Conservation (phyloP, 768 basidiomycete genomes). For the Flagelloscypha sp. region DNA sequence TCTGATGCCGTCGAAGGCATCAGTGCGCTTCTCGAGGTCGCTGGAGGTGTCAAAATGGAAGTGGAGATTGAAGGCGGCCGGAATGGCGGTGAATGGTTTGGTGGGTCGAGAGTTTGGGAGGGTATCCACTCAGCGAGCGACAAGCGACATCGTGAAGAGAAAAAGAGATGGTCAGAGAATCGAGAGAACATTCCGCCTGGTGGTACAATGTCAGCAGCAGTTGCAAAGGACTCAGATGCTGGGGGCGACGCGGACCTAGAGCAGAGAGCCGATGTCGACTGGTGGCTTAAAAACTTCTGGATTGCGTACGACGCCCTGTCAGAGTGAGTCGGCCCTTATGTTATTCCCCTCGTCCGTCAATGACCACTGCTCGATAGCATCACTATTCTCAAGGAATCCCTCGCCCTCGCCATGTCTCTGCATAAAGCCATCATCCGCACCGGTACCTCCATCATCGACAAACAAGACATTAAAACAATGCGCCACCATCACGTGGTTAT, state of each 20-base stretch:
- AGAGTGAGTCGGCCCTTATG: conserved; percentile 56
- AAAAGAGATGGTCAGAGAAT: too few relatives aligned
- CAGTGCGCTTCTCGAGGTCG: conserved; percentile 81
- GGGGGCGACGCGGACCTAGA: conserved; percentile 25
- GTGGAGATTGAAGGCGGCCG: conserved; percentile 81
- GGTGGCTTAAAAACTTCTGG: conserved; percentile 96
- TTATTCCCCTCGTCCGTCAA: not conserved
- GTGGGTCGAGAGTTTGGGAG: conserved; percentile 74
- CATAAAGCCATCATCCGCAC: conserved; percentile 91
- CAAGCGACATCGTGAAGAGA: conserved; percentile 24
- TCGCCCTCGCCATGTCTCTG: conserved; percentile 82
- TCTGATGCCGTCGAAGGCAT: conserved; percentile 91
- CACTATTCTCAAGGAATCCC: conserved; percentile 59
- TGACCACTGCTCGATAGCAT: conserved; percentile 41
- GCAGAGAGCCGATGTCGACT: conserved; percentile 46
- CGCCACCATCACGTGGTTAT: conserved; percentile 85
- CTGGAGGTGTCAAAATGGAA: conserved; percentile 83
- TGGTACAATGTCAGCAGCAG: conserved; percentile 14
- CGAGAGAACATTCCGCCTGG: conserved; percentile 30
- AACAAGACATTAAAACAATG: conserved; percentile 83
- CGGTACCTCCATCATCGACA: conserved; percentile 94
- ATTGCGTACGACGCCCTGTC: conserved; percentile 83
- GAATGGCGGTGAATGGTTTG: conserved; percentile 96
- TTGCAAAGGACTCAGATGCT: conserved; percentile 19
- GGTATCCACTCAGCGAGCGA: conserved; percentile 31